Evolutionary conservation across 2,329 filamentous ascomycete genomes (phyloP).

Genomic region (Alternaria metachromatica): DNA sequence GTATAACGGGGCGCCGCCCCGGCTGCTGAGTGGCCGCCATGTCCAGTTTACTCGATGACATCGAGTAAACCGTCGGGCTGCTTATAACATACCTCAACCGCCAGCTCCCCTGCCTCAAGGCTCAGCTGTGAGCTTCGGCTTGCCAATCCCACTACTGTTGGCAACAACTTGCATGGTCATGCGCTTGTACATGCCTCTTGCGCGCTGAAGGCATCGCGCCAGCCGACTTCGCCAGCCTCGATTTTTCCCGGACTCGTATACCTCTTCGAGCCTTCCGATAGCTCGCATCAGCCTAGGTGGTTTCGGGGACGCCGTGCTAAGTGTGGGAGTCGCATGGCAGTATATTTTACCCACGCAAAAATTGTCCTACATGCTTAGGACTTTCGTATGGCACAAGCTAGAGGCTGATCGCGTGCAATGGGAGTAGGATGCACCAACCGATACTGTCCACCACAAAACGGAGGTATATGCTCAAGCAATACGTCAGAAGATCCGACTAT

Average conservation of each 20-base stretch:
- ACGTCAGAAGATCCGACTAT: background rate
- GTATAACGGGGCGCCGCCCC: constrained; percentile 13
- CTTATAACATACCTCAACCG: constrained; percentile 20
- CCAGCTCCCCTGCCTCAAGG: constrained; percentile 7
- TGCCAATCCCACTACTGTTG: background rate
- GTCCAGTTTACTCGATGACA: constrained; percentile 36
- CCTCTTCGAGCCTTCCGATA: background rate
- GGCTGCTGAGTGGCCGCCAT: constrained; percentile 23
- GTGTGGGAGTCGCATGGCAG: background rate
- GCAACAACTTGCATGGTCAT: background rate
- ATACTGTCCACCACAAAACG: background rate
- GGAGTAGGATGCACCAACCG: background rate
- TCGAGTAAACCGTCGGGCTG: constrained; percentile 32
- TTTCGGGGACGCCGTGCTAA: background rate
- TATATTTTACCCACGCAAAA: background rate
- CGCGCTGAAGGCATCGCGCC: background rate
- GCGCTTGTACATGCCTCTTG: constrained; percentile 1
- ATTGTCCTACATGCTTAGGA: background rate
- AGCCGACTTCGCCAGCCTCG: constrained; percentile 1
- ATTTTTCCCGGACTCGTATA: background rate
- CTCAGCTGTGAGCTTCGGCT: constrained; percentile 1
- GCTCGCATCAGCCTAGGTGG: background rate
- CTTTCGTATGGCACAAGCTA: background rate
- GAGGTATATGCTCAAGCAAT: background rate
- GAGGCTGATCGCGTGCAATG: background rate